Conservation (phyloP, 1,139 yeast species). For the Sugiyamaella neomexicana region DNA sequence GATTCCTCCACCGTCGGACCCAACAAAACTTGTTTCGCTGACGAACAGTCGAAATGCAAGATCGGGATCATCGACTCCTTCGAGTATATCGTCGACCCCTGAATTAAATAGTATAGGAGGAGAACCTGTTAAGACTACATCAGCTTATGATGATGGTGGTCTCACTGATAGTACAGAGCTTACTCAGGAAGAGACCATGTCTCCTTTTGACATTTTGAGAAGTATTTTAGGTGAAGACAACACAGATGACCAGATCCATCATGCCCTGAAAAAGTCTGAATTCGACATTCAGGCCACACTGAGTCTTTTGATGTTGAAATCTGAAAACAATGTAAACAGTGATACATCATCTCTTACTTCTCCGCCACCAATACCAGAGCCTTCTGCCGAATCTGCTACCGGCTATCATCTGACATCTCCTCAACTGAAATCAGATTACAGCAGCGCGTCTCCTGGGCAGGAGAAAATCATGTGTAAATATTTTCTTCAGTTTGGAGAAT, state of each 20-base stretch:
- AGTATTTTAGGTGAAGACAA: slow-evolving; percentile 36
- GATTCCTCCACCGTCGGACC: slow-evolving; percentile 24
- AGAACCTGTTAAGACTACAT: too few relatives aligned
- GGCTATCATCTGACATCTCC: background rate
- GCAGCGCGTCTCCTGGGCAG: slow-evolving; percentile 24
- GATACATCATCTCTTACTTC: background rate
- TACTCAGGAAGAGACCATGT: slow-evolving; percentile 23
- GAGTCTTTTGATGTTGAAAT: slow-evolving; percentile 28
- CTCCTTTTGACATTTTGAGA: slow-evolving; percentile 40
- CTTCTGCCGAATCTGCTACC: too few relatives aligned
- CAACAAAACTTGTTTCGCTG: slow-evolving; percentile 23
- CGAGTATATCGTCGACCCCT: background rate
- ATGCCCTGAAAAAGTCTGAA: slow-evolving; percentile 37
- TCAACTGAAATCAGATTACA: background rate
- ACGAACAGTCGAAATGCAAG: slow-evolving; percentile 13
- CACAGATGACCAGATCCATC: slow-evolving; percentile 37
- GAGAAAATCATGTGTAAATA: slow-evolving; percentile 42
- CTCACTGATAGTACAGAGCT: background rate
- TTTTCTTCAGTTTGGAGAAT: slow-evolving; percentile 43
- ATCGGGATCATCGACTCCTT: slow-evolving; percentile 3
- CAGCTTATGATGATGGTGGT: background rate
- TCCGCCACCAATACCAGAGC: background rate
- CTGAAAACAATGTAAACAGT: background rate
- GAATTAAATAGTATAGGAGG: slow-evolving; percentile 1
- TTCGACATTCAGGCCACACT: slow-evolving; percentile 37